Conservation (phyloP, 2,329 filamentous ascomycete genomes). For the Aspergillus thermomutatus region DNA sequence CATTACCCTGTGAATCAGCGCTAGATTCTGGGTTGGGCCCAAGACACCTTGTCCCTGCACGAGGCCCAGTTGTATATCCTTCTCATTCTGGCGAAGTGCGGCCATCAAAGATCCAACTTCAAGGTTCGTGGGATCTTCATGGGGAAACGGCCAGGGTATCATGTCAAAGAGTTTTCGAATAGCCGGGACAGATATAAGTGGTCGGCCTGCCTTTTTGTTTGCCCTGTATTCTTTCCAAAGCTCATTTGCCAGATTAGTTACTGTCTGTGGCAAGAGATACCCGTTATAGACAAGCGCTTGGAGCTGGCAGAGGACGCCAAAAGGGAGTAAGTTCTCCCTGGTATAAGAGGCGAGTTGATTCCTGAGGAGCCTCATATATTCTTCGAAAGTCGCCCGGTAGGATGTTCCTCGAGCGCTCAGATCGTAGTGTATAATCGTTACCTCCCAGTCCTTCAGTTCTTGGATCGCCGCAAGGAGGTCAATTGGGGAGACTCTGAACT, state of each 20-base stretch:
- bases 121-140: slow-evolving; percentile 44
- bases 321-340: slow-evolving; percentile 42
- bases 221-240: slow-evolving; percentile 37
- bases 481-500: slow-evolving; percentile 27
- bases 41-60: slow-evolving; percentile 15
- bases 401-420: neutral
- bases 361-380: slow-evolving; percentile 21
- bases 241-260: slow-evolving; percentile 44
- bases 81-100: slow-evolving; percentile 42
- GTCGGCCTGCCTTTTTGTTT: slow-evolving; percentile 19
- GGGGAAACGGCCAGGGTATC: slow-evolving; percentile 56
- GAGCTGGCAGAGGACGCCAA: slow-evolving; percentile 58
- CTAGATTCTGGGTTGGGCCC: slow-evolving; percentile 37
- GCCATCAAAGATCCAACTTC: slow-evolving; percentile 40
- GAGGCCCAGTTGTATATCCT: slow-evolving; percentile 20
- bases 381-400: neutral
- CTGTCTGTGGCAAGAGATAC: slow-evolving; percentile 56
- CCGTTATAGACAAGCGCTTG: slow-evolving; percentile 62
- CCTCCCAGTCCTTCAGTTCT: slow-evolving; percentile 18
- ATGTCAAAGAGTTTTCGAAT: slow-evolving; percentile 52
- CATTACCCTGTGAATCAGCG: slow-evolving; percentile 51
- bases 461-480: slow-evolving; percentile 23
- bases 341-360: slow-evolving; percentile 31
- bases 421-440: slow-evolving; percentile 20
- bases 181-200: slow-evolving; percentile 50